Percentiles rank a stretch among this genome's conserved stretches.
Conservation (phyloP, 371 early-diverging fungal species). For the Lichtheimia ornata region DNA sequence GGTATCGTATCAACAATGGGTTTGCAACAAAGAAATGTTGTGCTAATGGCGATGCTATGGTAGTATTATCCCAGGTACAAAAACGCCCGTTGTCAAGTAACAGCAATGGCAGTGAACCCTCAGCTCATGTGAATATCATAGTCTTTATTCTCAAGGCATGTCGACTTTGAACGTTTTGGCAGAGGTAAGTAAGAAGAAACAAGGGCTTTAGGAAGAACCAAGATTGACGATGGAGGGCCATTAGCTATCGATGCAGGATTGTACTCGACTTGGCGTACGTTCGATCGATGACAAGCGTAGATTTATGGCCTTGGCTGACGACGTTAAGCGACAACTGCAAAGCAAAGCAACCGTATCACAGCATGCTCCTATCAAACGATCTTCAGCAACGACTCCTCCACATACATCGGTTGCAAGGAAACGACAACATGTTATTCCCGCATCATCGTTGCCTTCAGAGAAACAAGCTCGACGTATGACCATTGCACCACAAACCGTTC, state of each 20-base stretch:
- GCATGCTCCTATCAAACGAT: not conserved
- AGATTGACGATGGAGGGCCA: not conserved
- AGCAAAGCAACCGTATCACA: not conserved
- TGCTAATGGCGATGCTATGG: not conserved
- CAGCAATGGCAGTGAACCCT: too few relatives aligned
- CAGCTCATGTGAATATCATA: not conserved
- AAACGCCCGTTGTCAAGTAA: not conserved
- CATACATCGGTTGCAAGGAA: not conserved
- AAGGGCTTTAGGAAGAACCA: not conserved
- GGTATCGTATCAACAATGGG: constrained; percentile 7
- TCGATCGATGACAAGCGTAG: constrained; percentile 32
- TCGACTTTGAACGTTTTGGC: constrained; percentile 19
- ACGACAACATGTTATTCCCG: constrained; percentile 5
- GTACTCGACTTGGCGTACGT: constrained; percentile 26
- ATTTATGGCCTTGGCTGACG: constrained; percentile 29
- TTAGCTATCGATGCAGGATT: constrained; percentile 32
- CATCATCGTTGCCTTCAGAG: constrained; percentile 10
- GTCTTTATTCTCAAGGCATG: constrained; percentile 20
- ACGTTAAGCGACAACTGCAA: constrained; percentile 17
- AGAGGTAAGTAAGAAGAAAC: constrained; percentile 9
- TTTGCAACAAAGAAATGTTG: too few relatives aligned
- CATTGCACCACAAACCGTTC: constrained; percentile 20
- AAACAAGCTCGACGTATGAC: constrained; percentile 23
- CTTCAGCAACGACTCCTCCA: constrained; percentile 7
- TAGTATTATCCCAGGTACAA: constrained; percentile 27